These are phyloP conservation scores for Candida suzukii DNA, from an alignment of 805 yeast species.

Conservation along the genomic window DNA sequence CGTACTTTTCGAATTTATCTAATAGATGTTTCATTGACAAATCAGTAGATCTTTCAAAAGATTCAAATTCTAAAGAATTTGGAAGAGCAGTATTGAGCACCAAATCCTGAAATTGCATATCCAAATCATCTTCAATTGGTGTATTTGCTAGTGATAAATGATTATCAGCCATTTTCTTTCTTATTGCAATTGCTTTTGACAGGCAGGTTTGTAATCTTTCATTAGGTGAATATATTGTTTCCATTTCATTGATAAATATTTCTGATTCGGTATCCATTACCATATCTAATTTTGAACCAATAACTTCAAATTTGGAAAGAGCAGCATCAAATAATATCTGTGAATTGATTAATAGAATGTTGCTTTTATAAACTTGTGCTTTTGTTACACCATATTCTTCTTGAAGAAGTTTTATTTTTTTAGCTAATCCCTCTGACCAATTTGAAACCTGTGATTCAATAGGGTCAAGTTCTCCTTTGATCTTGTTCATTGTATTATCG, in stretches of 20 bases:
- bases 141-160: neutral
- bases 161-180: slow-evolving; percentile 3
- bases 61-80: neutral
- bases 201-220: slow-evolving; percentile 12
- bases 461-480: too few relatives aligned
- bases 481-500: too few relatives aligned
- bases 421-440: neutral
- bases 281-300: neutral
- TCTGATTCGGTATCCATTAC: neutral
- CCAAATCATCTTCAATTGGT: neutral
- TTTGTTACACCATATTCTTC: slow-evolving; percentile 13
- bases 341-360: slow-evolving; percentile 16
- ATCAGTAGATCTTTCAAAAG: slow-evolving; percentile 4
- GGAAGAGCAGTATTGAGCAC: too few relatives aligned
- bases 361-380: slow-evolving; percentile 20
- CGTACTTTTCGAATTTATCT: slow-evolving; percentile 7
- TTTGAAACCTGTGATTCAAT: slow-evolving; percentile 2
- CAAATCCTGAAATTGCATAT: too few relatives aligned
- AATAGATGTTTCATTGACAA: slow-evolving; percentile 12
- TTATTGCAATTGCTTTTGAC: slow-evolving; percentile 8
- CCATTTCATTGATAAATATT: neutral
- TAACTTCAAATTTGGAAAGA: slow-evolving; percentile 17
- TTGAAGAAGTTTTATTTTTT: slow-evolving; percentile 2
- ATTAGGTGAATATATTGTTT: neutral
- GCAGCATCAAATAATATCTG: slow-evolving; percentile 22